Base-by-base conservation (phyloP, 192 early-diverging fungal genomes). In the Coemansia sp. region DNA sequence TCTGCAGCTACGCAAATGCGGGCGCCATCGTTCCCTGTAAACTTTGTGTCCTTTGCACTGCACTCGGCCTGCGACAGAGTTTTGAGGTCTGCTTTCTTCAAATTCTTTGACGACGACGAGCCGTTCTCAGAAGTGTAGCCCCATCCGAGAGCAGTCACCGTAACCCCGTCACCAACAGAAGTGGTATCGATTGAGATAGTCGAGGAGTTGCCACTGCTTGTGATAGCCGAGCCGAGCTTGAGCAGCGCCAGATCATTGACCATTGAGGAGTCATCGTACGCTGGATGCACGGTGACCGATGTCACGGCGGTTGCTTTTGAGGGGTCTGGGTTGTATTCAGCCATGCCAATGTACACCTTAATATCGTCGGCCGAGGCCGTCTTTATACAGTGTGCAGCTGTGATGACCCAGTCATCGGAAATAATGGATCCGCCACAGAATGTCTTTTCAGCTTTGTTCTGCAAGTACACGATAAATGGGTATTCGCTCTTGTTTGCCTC, bases 381-480 rank as follows among this genome's bases (percentile, higher is more conserved):
- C 48, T 80, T 81, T 63, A 86, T 77, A 53, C 85, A 86, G 62
- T 86, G 85, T 0, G 81, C 85, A 14, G 85, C 85, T 8, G 85
- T 86, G 32, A 86, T 54, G 22, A 86, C 70, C 78, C 77, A 81
- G 19, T 75, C 53, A 19, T 69, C 62, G 32, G 75, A 75, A 38
- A 86, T 67, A 57, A 86, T 76, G 1, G 81, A 79, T 5, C 81
- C 76, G 22, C 85, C 85, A 20, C 85, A 86, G 64, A 68, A 78
- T 0, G 76, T 70, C 50, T 69, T 67, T 7, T 78, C 74, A 8
- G 60, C 69, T 7, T 44, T 40, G 38, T 79, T 74, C 41, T 74
- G 71, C 40, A 85, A 40, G 42, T 81, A 81, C 17, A 81, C 74
- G 12, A 82, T 71, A 39, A 85, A 85, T 17, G 76, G 74, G 42